These are phyloP conservation scores for Melampsora larici-populina DNA, from an alignment of 1,284 basidiomycete genomes.

Conservation along the genomic window DNA sequence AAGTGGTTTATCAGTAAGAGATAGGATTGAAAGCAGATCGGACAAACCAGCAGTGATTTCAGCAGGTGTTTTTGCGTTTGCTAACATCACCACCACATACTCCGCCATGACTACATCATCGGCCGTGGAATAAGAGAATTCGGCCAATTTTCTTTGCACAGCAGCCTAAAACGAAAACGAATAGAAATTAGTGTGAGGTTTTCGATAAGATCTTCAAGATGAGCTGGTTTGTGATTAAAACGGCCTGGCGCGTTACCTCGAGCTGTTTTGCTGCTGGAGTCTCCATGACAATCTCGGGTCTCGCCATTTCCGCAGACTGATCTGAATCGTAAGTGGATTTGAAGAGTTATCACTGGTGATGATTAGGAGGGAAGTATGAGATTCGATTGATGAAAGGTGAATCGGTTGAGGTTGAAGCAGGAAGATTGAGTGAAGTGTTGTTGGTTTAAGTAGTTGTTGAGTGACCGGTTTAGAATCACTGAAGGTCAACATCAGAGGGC, in stretches of 20 bases:
- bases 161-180: constrained; percentile 9
- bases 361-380: too few species aligned
- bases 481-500: too few species aligned
- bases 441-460: too few species aligned
- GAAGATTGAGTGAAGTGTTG: too few species aligned
- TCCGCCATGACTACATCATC: constrained; percentile 48
- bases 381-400: too few species aligned
- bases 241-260: constrained; percentile 13
- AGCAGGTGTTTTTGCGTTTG: constrained; percentile 50
- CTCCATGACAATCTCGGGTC: constrained; percentile 43
- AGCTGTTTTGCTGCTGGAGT: constrained; percentile 42
- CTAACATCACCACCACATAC: constrained; percentile 54
- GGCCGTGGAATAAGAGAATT: constrained; percentile 40
- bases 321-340: too few species aligned
- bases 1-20: not conserved
- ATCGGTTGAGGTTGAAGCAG: too few species aligned
- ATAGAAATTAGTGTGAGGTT: too few species aligned
- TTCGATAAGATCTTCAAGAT: not conserved
- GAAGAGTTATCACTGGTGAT: too few species aligned
- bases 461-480: too few species aligned
- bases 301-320: constrained; percentile 12
- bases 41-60: constrained; percentile 47
- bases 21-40: not conserved
- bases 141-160: constrained; percentile 40
- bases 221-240: not conserved